Percentiles rank a stretch among this genome's conserved stretches.
Conservation (phyloP, 1,139 yeast species). For the Suhomyces ambrosiae region DNA sequence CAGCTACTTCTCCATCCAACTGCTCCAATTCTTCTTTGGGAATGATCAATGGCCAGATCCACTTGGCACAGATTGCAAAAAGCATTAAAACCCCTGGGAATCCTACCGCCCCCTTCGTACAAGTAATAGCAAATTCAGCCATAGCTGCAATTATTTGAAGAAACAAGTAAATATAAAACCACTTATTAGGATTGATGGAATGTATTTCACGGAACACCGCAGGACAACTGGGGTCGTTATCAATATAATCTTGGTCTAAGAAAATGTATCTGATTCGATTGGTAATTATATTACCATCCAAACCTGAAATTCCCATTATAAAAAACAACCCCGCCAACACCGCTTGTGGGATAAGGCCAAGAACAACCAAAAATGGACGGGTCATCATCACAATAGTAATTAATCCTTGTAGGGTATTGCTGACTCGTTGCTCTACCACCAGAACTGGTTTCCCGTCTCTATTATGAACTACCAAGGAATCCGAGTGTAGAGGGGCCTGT, state of each 20-base stretch:
- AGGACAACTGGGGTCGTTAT: constrained; percentile 39
- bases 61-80: constrained; percentile 61
- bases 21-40: constrained; percentile 59
- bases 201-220: constrained; percentile 37
- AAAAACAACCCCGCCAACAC: constrained; percentile 90
- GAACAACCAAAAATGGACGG: constrained; percentile 76
- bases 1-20: constrained; percentile 77
- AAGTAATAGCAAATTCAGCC: constrained; percentile 82
- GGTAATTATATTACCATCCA: constrained; percentile 67
- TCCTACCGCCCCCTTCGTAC: constrained; percentile 90
- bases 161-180: constrained; percentile 56
- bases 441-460: constrained; percentile 46
- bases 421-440: constrained; percentile 87
- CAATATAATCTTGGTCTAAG: constrained; percentile 55
- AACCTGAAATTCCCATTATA: constrained; percentile 86
- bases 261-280: constrained; percentile 63
- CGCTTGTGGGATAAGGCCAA: constrained; percentile 91
- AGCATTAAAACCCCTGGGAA: constrained; percentile 78
- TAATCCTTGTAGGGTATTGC: constrained; percentile 83
- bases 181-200: constrained; percentile 41
- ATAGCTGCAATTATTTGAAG: constrained; percentile 70
- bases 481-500: constrained; percentile 93
- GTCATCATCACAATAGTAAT: constrained; percentile 87
- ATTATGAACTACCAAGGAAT: constrained; percentile 67
- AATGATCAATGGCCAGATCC: constrained; percentile 70